Conservation (phyloP, 805 yeast species). For the Scheffersomyces ergatensis region DNA sequence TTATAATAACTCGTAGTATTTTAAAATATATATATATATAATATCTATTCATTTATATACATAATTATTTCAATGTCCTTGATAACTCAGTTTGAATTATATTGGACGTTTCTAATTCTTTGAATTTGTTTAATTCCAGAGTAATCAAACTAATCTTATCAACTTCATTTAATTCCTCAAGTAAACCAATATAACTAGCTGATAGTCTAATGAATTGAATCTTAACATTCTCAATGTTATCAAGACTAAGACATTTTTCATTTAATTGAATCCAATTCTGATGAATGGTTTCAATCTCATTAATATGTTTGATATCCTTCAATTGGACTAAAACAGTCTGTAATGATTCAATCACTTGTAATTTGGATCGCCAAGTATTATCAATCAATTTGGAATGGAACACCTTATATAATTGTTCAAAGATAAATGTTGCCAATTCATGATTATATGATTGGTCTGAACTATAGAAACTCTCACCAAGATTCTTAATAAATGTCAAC, state of each 20-base stretch:
- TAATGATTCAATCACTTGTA: constrained; percentile 43
- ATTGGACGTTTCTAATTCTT: constrained; percentile 41
- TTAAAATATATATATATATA: too few relatives aligned
- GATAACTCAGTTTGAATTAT: constrained; percentile 40
- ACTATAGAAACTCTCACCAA: constrained; percentile 28
- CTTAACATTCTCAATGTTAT: constrained; percentile 58
- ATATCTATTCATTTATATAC: too few relatives aligned
- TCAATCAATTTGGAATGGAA: constrained; percentile 22
- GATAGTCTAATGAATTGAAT: constrained; percentile 43
- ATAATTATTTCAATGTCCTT: constrained; percentile 1
- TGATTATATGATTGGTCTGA: constrained; percentile 7
- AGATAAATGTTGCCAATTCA: constrained; percentile 24
- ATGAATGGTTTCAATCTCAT: constrained; percentile 15
- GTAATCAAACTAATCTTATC: constrained; percentile 11
- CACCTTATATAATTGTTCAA: constrained; percentile 19
- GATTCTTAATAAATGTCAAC: constrained; percentile 31
- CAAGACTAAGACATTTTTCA: constrained; percentile 28
- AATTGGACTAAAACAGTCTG: constrained; percentile 12
- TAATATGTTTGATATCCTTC: constrained; percentile 5
- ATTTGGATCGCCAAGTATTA: constrained; percentile 63
- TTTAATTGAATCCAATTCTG: constrained; percentile 20
- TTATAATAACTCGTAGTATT: too few relatives aligned
- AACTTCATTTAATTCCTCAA: constrained; percentile 10
- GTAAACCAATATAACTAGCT: constrained; percentile 14
- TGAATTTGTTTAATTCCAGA: constrained; percentile 12